Evolutionary conservation across 1,139 yeast genomes (phyloP).

Genomic region (Yamadazyma aaseri): DNA sequence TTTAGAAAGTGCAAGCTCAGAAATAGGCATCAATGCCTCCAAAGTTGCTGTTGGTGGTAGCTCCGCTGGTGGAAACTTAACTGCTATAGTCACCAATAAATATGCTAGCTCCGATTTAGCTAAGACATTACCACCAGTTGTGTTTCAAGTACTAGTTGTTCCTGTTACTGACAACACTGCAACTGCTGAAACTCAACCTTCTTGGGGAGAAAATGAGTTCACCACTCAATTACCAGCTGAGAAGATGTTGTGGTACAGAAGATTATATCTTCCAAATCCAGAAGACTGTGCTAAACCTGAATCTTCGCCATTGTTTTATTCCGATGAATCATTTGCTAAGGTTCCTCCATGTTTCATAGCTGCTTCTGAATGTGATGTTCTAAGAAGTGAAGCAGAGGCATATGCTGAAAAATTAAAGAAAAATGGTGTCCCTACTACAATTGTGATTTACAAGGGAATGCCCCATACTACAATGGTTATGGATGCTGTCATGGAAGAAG

Average conservation of each 20-base stretch:
- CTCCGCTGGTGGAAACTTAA: slow-evolving; percentile 50
- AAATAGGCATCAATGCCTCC: slow-evolving; percentile 27
- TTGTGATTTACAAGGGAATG: slow-evolving; percentile 40
- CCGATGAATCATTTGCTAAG: slow-evolving; percentile 36
- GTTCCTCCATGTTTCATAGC: slow-evolving; percentile 45
- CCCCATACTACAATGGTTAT: slow-evolving; percentile 52
- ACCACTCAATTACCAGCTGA: slow-evolving; percentile 49
- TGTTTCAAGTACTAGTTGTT: slow-evolving; percentile 43
- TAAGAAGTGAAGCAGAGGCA: slow-evolving; percentile 44
- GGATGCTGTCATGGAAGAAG: slow-evolving; percentile 43
- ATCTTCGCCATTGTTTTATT: slow-evolving; percentile 44
- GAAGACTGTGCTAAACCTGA: slow-evolving; percentile 37
- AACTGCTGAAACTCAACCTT: slow-evolving; percentile 31
- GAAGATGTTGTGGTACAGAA: slow-evolving; percentile 50
- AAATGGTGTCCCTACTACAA: slow-evolving; percentile 35
- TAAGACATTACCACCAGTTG: slow-evolving; percentile 32
- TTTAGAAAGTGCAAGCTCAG: slow-evolving; percentile 17
- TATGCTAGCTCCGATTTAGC: slow-evolving; percentile 26
- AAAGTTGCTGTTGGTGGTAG: slow-evolving; percentile 47
- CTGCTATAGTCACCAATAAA: slow-evolving; percentile 43
- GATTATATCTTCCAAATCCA: slow-evolving; percentile 41
- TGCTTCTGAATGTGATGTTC: slow-evolving; percentile 46
- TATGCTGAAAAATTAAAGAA: slow-evolving; percentile 38
- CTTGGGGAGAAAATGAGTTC: slow-evolving; percentile 42
- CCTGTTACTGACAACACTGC: slow-evolving; percentile 53